Conservation (phyloP, 148 eudicot genomes). For the Silene latifolia region DNA sequence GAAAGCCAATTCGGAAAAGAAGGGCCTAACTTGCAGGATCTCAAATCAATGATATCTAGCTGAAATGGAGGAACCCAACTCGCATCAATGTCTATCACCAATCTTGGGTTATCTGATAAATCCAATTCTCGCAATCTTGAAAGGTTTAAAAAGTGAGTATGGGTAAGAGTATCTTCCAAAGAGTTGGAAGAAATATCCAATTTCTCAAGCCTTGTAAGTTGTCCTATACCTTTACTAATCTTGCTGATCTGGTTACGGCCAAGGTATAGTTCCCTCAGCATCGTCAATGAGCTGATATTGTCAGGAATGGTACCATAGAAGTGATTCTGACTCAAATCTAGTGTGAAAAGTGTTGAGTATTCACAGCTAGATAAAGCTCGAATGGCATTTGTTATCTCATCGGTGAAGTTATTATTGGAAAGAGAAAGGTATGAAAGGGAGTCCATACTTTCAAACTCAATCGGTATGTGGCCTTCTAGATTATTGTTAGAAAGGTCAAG, state of each 20-base stretch:
- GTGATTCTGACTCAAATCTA: conserved; percentile 9
- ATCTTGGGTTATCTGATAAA: conserved; percentile 21
- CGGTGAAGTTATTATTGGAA: neutral
- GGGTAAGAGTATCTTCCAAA: conserved; percentile 22
- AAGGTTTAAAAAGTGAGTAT: conserved; percentile 22
- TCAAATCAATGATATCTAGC: neutral
- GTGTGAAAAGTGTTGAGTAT: neutral
- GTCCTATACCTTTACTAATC: conserved; percentile 1
- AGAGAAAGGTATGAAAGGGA: conserved; percentile 7
- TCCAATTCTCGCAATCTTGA: conserved; percentile 16
- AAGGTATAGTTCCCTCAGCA: conserved; percentile 6
- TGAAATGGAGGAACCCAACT: conserved; percentile 19
- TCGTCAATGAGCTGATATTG: neutral
- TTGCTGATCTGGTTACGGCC: conserved; percentile 17
- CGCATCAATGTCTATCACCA: conserved; percentile 4
- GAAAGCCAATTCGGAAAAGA: conserved; percentile 8
- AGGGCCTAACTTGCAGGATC: conserved; percentile 11
- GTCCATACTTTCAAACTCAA: neutral
- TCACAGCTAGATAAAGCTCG: conserved; percentile 12
- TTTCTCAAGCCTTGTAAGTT: conserved; percentile 22
- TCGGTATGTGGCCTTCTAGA: conserved; percentile 8
- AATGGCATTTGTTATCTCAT: neutral
- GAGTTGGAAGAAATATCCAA: conserved; percentile 25
- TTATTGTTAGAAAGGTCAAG: neutral
- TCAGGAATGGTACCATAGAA: conserved; percentile 24